Base-by-base conservation (phyloP, 192 early-diverging fungal species). In the Dissophora globulifera region DNA sequence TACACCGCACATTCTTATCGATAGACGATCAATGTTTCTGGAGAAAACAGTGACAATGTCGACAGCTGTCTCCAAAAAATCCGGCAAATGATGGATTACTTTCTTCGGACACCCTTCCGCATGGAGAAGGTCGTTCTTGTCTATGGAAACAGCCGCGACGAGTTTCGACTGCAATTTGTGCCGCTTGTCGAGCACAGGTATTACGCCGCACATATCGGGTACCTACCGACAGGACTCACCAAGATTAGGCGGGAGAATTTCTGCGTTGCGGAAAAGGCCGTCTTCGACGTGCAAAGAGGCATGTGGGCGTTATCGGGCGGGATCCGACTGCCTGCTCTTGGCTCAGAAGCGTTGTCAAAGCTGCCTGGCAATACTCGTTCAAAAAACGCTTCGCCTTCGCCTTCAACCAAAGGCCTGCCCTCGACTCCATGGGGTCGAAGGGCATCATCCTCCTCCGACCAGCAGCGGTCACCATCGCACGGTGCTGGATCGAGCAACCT, bases 81-180 rank as follows among this genome's bases (percentile, higher is more conserved):
- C 16, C 17, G 47, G 15, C 40, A 58, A 40, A 59, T 64, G 60
- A 60, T 64, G 35, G 55, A 30, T 0, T 74, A 74, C 29, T 63
- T 46, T 33, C 61, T 74, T 19, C 69, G 69, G 3, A 16, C 48
- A 12, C 43, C 46, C 17, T 50, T 58, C n/a, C 13, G 30, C 6
- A 1, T 46, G 1, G 46, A 63, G 2, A 43, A 23, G 29, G 61
- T 58, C 22, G 30, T 61, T 5, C 61, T 74, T 6, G 60, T 74
- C 15, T 74, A 74, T 27, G 69, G 69, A 33, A 74, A 47, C 31
- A 57, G 40, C 15, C 60, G 61, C 1, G 61, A 74, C 5, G 52
- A 56, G 16, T 74, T 63, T 17, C 52, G 69, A 4, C 32, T 74
- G 2, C 27, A 43, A 4, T 62, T 74, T 57, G 27, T 64, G 16